phyloP scores from a whole-genome alignment of 2,329 filamentous ascomycete genomes.

The Botrytis fragariae region DNA sequence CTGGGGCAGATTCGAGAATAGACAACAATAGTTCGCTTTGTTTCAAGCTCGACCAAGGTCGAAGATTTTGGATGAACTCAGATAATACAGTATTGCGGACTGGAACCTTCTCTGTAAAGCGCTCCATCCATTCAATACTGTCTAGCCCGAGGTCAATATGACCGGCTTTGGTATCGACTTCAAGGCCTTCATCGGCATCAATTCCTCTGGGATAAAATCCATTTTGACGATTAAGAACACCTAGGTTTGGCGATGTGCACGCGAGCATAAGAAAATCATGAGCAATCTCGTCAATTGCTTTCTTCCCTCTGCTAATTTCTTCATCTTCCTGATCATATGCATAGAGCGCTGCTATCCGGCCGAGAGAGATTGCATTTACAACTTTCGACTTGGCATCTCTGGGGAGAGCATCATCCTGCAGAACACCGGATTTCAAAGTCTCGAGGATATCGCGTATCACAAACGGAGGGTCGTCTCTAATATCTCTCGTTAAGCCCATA shows the following conservation, averaged over 20 bases:
- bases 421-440: constrained; percentile 65
- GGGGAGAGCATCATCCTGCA: constrained; percentile 72
- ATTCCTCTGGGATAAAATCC: constrained; percentile 80
- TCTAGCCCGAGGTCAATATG: constrained; percentile 65
- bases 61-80: constrained; percentile 73
- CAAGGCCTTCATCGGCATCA: constrained; percentile 55
- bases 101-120: constrained; percentile 62
- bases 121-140: constrained; percentile 66
- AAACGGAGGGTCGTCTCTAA: constrained; percentile 74
- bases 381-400: constrained; percentile 71
- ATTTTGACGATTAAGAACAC: constrained; percentile 70
- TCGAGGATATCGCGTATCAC: constrained; percentile 73
- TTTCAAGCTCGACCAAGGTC: constrained; percentile 76
- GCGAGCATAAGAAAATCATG: constrained; percentile 73
- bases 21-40: constrained; percentile 79
- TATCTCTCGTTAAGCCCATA: constrained; percentile 68
- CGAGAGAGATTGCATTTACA: constrained; percentile 71
- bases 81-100: constrained; percentile 78
- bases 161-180: constrained; percentile 46
- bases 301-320: constrained; percentile 42
- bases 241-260: constrained; percentile 71
- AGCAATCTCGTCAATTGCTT: constrained; percentile 63
- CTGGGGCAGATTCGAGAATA: constrained; percentile 79
- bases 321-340: constrained; percentile 53
- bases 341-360: constrained; percentile 71